Percentiles rank a stretch among this genome's conserved stretches.
Evolutionary conservation across 2,329 filamentous ascomycete species (phyloP).

Genomic region (Helicocarpus griseus): DNA sequence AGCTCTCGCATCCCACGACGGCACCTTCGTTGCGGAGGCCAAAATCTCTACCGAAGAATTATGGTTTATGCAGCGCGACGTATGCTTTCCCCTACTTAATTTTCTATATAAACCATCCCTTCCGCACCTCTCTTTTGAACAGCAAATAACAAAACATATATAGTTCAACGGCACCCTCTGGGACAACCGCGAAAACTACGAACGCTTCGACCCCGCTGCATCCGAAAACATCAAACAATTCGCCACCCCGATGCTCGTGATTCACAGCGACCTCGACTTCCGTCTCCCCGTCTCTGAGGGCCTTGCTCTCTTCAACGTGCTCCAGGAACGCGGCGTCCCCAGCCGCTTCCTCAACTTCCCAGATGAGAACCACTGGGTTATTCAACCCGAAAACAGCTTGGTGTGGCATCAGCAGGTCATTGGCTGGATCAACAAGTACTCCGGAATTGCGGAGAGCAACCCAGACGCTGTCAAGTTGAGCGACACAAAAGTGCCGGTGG

Average conservation of each 20-base stretch:
- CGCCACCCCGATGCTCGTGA: conserved; percentile 71
- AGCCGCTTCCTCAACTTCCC: conserved; percentile 72
- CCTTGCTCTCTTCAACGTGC: conserved; percentile 67
- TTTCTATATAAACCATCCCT: too few species aligned
- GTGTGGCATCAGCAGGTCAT: conserved; percentile 81
- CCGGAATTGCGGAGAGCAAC: conserved; percentile 23
- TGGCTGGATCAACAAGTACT: conserved; percentile 55
- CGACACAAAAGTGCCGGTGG: conserved; percentile 25
- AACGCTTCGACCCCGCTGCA: conserved; percentile 55
- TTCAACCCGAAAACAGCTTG: conserved; percentile 80
- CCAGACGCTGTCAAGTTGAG: conserved; percentile 23
- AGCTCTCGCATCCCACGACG: conserved; percentile 80
- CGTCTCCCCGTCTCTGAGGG: conserved; percentile 75
- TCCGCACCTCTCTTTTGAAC: not conserved
- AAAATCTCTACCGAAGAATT: conserved; percentile 43
- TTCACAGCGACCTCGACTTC: conserved; percentile 81
- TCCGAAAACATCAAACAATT: conserved; percentile 55
- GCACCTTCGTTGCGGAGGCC: conserved; percentile 59
- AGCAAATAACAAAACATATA: not conserved
- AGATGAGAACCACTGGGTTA: conserved; percentile 64
- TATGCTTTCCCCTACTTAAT: conserved; percentile 11
- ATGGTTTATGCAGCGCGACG: conserved; percentile 42
- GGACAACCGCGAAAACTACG: conserved; percentile 51
- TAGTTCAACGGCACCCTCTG: conserved; percentile 42
- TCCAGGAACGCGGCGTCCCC: conserved; percentile 63